Evolutionary conservation across 2,329 filamentous ascomycete species (phyloP), one percentile per base, ranked within the genome.

Genomic region (Rhynchosporium agropyri): DNA sequence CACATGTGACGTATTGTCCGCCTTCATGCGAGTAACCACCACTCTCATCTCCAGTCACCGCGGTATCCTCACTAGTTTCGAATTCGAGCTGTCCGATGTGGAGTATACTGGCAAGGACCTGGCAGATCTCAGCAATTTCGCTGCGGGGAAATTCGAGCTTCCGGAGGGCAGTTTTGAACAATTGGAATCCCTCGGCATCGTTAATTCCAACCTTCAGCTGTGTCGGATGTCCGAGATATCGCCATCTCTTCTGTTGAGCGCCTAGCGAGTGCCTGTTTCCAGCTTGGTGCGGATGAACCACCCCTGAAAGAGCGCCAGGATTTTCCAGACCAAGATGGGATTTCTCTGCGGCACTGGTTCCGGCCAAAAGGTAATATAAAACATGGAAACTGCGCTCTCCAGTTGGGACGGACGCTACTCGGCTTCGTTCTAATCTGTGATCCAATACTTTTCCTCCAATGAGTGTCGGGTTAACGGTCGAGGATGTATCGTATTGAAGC

Each of bases 11-110:
- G 0, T 84, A 90, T 73, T 95, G 91, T 48, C 89, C 91, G 68
- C 95, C 95, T 76, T 99, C 95, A 73, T 97, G 92, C 0, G 95
- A 97, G 77, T 95, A 98, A 26, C 94, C 94, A 61, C 95, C 95
- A 69, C 94, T 98, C 72, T 99, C 95, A 70, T 97, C 93, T 1
- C 86, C 92, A 0, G 85, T 85, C 0, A 86, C 88, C 2, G 88
- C 88, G 0, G 95, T 98, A 68, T 88, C 86, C 70, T 90, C 88
- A 2, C 89, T 89, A 0, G 86, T 92, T 74, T 90, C 87, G 69
- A 99, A 99, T 71, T 99, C 95, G 2, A 99, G 86, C 79, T 99
- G 95, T 33, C 95, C 95, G 69, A 99, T 93, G 75, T 99, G 95
- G n/a, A 99, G 82, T 69, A 99, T 97, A 70, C 87, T 89, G 38